These are phyloP conservation scores for Lepidopterella palustris DNA, from an alignment of 495 filamentous ascomycete genomes.

Conservation along the genomic window DNA sequence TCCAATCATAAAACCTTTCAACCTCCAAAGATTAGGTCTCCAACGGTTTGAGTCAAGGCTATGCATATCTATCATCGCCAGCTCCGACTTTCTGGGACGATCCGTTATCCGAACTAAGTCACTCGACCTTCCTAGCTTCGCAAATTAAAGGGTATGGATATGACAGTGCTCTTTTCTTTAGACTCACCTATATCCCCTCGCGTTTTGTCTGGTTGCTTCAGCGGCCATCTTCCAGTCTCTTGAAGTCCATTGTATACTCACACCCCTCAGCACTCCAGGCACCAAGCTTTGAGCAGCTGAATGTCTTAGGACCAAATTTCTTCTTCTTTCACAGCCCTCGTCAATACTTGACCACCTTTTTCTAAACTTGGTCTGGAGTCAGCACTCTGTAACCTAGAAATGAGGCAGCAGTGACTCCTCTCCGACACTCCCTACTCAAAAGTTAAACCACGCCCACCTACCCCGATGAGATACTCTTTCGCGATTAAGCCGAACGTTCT, in stretches of 20 bases:
- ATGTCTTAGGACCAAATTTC: constrained; percentile 5
- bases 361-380: constrained; percentile 26
- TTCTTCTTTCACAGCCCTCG: constrained; percentile 10
- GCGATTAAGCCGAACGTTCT: neutral
- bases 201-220: constrained; percentile 6
- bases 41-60: constrained; percentile 30
- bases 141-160: constrained; percentile 17
- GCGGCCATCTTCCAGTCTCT: neutral
- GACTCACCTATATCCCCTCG: constrained; percentile 4
- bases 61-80: constrained; percentile 19
- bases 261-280: constrained; percentile 9
- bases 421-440: constrained; percentile 7
- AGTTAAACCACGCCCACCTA: neutral
- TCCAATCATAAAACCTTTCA: constrained; percentile 20
- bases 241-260: neutral
- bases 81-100: constrained; percentile 8
- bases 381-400: constrained; percentile 10
- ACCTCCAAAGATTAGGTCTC: constrained; percentile 19
- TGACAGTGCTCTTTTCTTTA: neutral
- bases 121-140: constrained; percentile 5
- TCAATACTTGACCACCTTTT: constrained; percentile 14
- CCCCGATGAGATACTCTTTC: constrained; percentile 8
- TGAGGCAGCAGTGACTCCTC: constrained; percentile 21
- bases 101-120: constrained; percentile 8
- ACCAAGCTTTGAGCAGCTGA: constrained; percentile 20